phyloP scores from a whole-genome alignment of 1,284 basidiomycete genomes.

The Ustilago curta region DNA sequence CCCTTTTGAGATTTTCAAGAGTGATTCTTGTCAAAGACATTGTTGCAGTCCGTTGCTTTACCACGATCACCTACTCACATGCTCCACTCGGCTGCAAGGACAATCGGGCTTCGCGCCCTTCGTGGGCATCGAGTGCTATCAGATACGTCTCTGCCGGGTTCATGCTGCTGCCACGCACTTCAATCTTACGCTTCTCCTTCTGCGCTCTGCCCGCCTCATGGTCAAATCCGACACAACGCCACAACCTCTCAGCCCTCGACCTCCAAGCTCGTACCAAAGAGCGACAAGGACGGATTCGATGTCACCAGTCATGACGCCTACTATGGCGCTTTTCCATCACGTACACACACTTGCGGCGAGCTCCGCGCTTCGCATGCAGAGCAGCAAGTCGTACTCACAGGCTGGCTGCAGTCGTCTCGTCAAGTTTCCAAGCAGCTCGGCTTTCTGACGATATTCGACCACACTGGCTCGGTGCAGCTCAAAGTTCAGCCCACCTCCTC shows the following conservation, averaged over 20 bases:
- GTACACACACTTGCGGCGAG: constrained; percentile 78
- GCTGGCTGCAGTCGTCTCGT: constrained; percentile 82
- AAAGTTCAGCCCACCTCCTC: constrained; percentile 32
- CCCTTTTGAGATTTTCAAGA: too few relatives aligned
- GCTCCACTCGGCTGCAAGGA: background rate
- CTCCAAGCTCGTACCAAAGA: background rate
- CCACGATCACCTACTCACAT: constrained; percentile 4
- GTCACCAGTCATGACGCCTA: constrained; percentile 2
- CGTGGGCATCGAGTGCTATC: background rate
- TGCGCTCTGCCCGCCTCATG: background rate
- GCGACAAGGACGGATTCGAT: background rate
- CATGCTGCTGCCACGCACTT: background rate
- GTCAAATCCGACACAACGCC: background rate
- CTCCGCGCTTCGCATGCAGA: constrained; percentile 75
- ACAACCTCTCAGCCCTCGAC: background rate
- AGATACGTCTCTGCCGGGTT: background rate
- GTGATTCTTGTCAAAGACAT: too few relatives aligned
- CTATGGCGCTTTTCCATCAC: constrained; percentile 74
- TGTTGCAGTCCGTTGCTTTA: background rate
- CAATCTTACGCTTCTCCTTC: background rate
- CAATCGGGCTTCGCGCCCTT: background rate
- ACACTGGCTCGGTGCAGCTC: constrained; percentile 81
- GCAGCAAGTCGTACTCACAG: constrained; percentile 77
- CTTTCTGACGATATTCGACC: constrained; percentile 84
- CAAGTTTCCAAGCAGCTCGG: constrained; percentile 76